A percentile compares a stretch with the other conserved stretches of the same genome.
Conservation (phyloP, 768 basidiomycete genomes). For the Infundibulicybe gibba region DNA sequence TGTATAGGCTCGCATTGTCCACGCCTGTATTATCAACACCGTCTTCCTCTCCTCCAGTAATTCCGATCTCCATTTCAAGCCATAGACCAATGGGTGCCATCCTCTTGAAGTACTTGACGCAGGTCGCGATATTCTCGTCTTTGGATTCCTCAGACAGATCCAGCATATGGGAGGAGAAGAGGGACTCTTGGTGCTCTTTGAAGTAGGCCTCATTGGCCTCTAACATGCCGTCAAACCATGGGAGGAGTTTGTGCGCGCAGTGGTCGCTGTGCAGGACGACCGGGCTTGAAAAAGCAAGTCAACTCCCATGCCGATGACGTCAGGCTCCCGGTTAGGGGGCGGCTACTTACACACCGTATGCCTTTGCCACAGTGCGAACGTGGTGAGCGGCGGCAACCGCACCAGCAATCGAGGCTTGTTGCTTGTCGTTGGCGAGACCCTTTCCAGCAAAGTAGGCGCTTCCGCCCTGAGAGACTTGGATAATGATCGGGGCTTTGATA, state of each 20-base stretch:
- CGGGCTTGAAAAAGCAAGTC: slow-evolving; percentile 51
- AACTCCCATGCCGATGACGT: too few species aligned
- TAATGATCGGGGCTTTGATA: slow-evolving; percentile 95
- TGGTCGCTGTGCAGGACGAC: slow-evolving; percentile 98
- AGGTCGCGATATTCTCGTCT: slow-evolving; percentile 92
- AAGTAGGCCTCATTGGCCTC: slow-evolving; percentile 92
- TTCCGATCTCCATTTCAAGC: slow-evolving; percentile 99
- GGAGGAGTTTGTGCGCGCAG: slow-evolving; percentile 96
- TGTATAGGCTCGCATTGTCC: slow-evolving; percentile 93
- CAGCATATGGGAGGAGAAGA: slow-evolving; percentile 98
- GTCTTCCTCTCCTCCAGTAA: slow-evolving; percentile 99
- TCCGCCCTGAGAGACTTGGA: slow-evolving; percentile 97
- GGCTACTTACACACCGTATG: slow-evolving; percentile 83
- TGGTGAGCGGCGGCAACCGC: slow-evolving; percentile 92
- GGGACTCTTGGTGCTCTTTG: slow-evolving; percentile 81
- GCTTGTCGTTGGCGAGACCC: slow-evolving; percentile 90
- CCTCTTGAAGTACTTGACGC: slow-evolving; percentile 92
- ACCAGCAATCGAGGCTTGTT: slow-evolving; percentile 93
- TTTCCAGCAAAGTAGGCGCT: slow-evolving; percentile 96
- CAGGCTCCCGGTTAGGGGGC: neutral
- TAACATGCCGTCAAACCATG: slow-evolving; percentile 99
- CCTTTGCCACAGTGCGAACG: slow-evolving; percentile 80
- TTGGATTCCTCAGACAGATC: slow-evolving; percentile 92
- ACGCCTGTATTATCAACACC: slow-evolving; percentile 97
- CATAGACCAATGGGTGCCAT: slow-evolving; percentile 90